Percentiles rank a stretch among this genome's conserved stretches.
Evolutionary conservation across 345 rosid species (phyloP).

Genomic region (Eucalyptus globulus): DNA sequence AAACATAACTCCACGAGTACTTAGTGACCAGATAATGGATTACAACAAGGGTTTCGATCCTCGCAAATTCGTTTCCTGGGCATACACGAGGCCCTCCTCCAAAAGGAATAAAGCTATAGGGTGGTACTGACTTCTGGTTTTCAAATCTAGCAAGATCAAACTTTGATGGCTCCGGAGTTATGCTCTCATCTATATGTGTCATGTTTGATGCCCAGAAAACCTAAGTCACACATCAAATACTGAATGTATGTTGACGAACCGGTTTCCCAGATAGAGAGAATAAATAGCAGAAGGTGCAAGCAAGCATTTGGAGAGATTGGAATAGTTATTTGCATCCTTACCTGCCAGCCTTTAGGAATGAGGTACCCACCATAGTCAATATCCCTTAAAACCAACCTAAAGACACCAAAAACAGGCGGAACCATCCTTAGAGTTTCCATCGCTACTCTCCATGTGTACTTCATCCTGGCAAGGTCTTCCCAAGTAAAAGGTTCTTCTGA

Average conservation of each 20-base stretch:
- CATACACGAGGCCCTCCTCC: background rate
- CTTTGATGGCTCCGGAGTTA: slow-evolving; percentile 6
- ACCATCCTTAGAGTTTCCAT: slow-evolving; percentile 18
- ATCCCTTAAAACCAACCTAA: background rate
- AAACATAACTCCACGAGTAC: slow-evolving; percentile 21
- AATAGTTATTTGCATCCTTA: background rate
- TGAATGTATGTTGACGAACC: background rate
- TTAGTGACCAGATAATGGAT: slow-evolving; percentile 35
- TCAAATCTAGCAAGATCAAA: slow-evolving; percentile 6
- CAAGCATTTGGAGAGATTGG: background rate
- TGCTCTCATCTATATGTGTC: slow-evolving; percentile 12
- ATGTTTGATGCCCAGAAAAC: slow-evolving; percentile 1
- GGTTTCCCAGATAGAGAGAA: background rate
- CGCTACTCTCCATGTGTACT: slow-evolving; percentile 24
- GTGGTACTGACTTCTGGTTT: too few relatives aligned
- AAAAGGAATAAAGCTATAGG: too few relatives aligned
- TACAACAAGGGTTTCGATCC: slow-evolving; percentile 27
- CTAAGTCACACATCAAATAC: background rate
- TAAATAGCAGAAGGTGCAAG: background rate
- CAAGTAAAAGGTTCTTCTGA: slow-evolving; percentile 2
- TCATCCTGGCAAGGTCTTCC: slow-evolving; percentile 20
- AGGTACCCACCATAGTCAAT: slow-evolving; percentile 20
- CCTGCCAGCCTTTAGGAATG: slow-evolving; percentile 44
- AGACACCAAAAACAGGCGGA: slow-evolving; percentile 33
- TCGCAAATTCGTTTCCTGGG: slow-evolving; percentile 40